These are phyloP conservation scores for Lentinus brumalis DNA, from an alignment of 768 basidiomycete species.

Conservation along the genomic window DNA sequence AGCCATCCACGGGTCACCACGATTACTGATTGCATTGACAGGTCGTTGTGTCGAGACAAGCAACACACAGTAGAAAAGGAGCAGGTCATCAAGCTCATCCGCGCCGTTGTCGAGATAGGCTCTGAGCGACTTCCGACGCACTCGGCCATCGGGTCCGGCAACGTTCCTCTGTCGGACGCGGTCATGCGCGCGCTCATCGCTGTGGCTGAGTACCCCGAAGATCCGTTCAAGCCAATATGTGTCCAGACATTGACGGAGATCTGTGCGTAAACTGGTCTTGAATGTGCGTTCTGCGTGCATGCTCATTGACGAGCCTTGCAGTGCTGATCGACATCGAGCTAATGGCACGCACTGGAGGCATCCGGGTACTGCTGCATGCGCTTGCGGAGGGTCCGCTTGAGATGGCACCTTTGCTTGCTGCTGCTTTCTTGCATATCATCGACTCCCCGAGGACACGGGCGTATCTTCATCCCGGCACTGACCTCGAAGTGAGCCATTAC, in stretches of 20 bases:
- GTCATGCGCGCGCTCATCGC: conserved; percentile 90
- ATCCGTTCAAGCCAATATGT: conserved; percentile 80
- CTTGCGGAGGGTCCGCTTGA: conserved; percentile 90
- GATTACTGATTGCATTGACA: conserved; percentile 32
- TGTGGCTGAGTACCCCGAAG: conserved; percentile 90
- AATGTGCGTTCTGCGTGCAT: background rate
- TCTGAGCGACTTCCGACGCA: conserved; percentile 54
- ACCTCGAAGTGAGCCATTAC: conserved; percentile 72
- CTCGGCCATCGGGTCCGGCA: conserved; percentile 41
- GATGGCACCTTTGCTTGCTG: conserved; percentile 74
- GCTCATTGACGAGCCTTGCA: conserved; percentile 31
- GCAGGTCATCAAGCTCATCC: conserved; percentile 88
- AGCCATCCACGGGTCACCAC: background rate
- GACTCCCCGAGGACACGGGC: conserved; percentile 84
- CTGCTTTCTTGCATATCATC: conserved; percentile 78
- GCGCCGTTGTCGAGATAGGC: conserved; percentile 77
- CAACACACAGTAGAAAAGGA: conserved; percentile 86
- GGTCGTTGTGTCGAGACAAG: conserved; percentile 83
- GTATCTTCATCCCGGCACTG: conserved; percentile 77
- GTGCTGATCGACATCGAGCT: conserved; percentile 89
- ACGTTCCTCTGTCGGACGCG: conserved; percentile 67
- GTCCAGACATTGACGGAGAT: conserved; percentile 91
- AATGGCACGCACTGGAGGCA: conserved; percentile 77
- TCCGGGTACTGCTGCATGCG: conserved; percentile 82
- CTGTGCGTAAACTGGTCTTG: conserved; percentile 47